A percentile compares a stretch with the other conserved stretches of the same genome.
Evolutionary conservation across 306 rosid species (phyloP).

Genomic region (Datisca glomerata): DNA sequence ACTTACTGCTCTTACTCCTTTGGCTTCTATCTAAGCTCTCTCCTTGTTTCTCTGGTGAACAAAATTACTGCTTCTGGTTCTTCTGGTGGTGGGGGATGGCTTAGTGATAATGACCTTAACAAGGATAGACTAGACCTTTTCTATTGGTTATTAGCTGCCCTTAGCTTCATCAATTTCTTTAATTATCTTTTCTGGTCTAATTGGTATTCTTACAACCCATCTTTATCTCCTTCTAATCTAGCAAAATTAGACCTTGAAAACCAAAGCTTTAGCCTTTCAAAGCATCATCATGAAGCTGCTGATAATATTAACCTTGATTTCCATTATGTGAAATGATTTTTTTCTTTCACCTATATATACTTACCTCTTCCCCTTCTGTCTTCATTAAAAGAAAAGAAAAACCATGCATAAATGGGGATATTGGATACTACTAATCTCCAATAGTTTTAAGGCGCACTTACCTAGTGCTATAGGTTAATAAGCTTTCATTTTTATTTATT

Average conservation of each 20-base stretch:
- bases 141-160: slow-evolving; percentile 48
- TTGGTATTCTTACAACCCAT: slow-evolving; percentile 31
- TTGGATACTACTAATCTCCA: too few relatives aligned
- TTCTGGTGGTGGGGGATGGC: slow-evolving; percentile 37
- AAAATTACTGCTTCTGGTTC: slow-evolving; percentile 16
- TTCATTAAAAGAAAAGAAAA: too few relatives aligned
- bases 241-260: slow-evolving; percentile 15
- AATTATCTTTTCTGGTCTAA: slow-evolving; percentile 40
- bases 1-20: slow-evolving; percentile 53
- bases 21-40: slow-evolving; percentile 50
- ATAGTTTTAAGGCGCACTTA: too few relatives aligned
- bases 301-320: too few relatives aligned
- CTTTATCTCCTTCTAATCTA: slow-evolving; percentile 4
- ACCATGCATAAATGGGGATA: too few relatives aligned
- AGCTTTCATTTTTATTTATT: too few relatives aligned
- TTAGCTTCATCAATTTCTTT: slow-evolving; percentile 45
- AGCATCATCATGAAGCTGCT: slow-evolving; percentile 1
- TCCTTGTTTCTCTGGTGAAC: slow-evolving; percentile 44
- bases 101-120: slow-evolving; percentile 44
- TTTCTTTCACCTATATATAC: too few relatives aligned
- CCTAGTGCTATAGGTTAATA: too few relatives aligned
- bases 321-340: too few relatives aligned
- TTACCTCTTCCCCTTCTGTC: too few relatives aligned
- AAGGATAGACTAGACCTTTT: slow-evolving; percentile 38
- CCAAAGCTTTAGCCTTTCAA: slow-evolving; percentile 11